These are phyloP conservation scores for Neurospora sp. DNA, from an alignment of 495 filamentous ascomycete species.

Conservation along the genomic window DNA sequence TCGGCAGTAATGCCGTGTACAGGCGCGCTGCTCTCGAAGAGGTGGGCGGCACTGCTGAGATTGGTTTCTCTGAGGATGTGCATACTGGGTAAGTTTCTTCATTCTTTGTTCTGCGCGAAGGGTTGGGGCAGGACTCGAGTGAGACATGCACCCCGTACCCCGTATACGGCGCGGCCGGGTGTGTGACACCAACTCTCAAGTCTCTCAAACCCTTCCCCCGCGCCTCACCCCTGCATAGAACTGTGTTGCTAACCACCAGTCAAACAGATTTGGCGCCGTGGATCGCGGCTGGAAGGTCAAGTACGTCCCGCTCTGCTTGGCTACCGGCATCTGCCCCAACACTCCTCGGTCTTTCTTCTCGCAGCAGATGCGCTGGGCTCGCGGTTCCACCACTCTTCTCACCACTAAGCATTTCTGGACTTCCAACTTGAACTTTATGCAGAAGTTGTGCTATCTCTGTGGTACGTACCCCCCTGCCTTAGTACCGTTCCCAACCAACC, in stretches of 20 bases:
- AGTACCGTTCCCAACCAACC: neutral
- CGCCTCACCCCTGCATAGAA: neutral
- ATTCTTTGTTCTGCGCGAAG: neutral
- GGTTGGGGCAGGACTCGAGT: neutral
- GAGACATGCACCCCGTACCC: neutral
- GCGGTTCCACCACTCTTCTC: conserved; percentile 21
- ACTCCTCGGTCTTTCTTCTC: conserved; percentile 25
- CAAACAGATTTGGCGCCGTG: conserved; percentile 18
- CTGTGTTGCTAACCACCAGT: neutral
- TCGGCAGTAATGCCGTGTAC: conserved; percentile 24
- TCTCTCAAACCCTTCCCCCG: neutral
- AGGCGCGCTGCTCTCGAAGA: conserved; percentile 16
- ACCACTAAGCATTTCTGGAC: conserved; percentile 24
- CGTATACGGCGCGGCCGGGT: neutral
- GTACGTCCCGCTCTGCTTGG: conserved; percentile 23
- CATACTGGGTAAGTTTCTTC: conserved; percentile 19
- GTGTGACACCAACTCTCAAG: neutral
- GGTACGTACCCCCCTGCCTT: conserved; percentile 2
- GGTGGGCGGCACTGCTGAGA: conserved; percentile 23
- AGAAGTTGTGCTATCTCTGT: conserved; percentile 24
- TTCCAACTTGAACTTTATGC: conserved; percentile 22
- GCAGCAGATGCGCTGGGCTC: conserved; percentile 27
- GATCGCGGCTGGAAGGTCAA: conserved; percentile 28
- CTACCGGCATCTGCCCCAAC: conserved; percentile 25
- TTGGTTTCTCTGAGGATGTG: conserved; percentile 27